Percentiles rank a stretch among this genome's conserved stretches.
Evolutionary conservation across 2,329 filamentous ascomycete genomes (phyloP).

Genomic region (Aspergillus ibericus): DNA sequence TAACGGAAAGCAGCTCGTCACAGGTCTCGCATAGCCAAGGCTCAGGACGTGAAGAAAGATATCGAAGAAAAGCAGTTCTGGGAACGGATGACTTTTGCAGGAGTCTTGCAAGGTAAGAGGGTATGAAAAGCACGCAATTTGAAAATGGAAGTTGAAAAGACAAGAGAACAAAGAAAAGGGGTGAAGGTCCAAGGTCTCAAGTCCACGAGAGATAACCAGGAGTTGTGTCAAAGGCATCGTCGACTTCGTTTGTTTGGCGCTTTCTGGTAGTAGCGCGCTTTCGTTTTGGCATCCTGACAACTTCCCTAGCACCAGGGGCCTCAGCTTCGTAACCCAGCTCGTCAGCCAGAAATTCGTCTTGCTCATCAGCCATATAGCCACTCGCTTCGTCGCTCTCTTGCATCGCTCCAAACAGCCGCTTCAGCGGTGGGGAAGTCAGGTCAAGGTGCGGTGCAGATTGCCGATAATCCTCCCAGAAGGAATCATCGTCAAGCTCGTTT

Average conservation of each 20-base stretch:
- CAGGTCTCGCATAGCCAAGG: background rate
- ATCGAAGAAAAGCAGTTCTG: background rate
- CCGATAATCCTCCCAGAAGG: conserved; percentile 22
- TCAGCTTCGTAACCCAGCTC: background rate
- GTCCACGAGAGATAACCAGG: background rate
- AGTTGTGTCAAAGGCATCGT: background rate
- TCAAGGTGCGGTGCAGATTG: conserved; percentile 3
- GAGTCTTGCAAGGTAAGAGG: too few relatives aligned
- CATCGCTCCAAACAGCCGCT: conserved; percentile 18
- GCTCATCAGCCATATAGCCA: background rate
- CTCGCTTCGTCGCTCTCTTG: background rate
- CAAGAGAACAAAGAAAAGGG: background rate
- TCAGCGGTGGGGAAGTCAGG: conserved; percentile 14
- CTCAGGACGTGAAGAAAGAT: background rate
- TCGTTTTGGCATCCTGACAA: background rate
- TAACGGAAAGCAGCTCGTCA: conserved; percentile 3
- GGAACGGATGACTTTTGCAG: background rate
- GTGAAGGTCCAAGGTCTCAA: background rate
- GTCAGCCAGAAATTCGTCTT: background rate
- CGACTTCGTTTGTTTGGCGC: background rate
- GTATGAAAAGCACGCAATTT: background rate
- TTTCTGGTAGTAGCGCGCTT: background rate
- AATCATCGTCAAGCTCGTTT: conserved; percentile 28
- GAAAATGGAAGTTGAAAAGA: background rate
- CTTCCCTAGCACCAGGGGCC: background rate